Evolutionary conservation across 2,329 filamentous ascomycete genomes (phyloP).

Genomic region (Leptographium lundbergii): DNA sequence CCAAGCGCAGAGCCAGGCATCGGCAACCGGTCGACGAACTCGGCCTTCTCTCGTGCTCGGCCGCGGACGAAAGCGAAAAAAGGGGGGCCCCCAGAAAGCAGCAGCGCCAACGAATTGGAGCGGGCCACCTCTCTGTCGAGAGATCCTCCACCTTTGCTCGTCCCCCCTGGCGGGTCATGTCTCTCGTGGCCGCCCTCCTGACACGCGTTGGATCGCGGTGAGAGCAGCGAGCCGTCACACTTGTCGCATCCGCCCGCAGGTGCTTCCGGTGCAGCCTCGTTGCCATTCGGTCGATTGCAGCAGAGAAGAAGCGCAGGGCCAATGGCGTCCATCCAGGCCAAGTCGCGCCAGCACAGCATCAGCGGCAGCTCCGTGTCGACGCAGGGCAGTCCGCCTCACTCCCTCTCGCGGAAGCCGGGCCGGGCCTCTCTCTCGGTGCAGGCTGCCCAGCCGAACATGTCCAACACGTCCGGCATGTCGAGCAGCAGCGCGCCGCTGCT

Average conservation of each 20-base stretch:
- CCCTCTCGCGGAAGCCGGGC: slow-evolving; percentile 17
- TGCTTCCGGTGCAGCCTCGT: background rate
- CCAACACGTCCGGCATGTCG: too few relatives aligned
- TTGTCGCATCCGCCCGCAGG: background rate
- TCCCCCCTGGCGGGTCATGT: background rate
- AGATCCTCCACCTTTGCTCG: too few relatives aligned
- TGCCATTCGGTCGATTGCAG: background rate
- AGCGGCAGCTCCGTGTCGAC: slow-evolving; percentile 17
- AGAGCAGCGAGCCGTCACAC: background rate
- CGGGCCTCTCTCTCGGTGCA: slow-evolving; percentile 42
- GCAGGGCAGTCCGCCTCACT: slow-evolving; percentile 1
- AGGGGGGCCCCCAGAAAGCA: background rate
- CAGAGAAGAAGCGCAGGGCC: background rate
- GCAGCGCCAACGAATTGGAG: background rate
- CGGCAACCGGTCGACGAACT: background rate
- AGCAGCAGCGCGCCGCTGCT: background rate
- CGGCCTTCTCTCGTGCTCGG: background rate
- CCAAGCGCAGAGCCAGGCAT: background rate
- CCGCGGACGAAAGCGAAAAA: background rate
- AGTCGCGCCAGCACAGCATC: slow-evolving; percentile 22
- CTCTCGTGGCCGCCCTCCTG: background rate
- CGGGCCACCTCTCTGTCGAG: too few relatives aligned
- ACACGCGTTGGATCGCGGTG: background rate
- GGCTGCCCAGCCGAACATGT: too few relatives aligned
- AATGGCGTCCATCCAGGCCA: slow-evolving; percentile 6